phyloP scores from a whole-genome alignment of 768 basidiomycete genomes.

The Phlebiopsis flavidoalba region DNA sequence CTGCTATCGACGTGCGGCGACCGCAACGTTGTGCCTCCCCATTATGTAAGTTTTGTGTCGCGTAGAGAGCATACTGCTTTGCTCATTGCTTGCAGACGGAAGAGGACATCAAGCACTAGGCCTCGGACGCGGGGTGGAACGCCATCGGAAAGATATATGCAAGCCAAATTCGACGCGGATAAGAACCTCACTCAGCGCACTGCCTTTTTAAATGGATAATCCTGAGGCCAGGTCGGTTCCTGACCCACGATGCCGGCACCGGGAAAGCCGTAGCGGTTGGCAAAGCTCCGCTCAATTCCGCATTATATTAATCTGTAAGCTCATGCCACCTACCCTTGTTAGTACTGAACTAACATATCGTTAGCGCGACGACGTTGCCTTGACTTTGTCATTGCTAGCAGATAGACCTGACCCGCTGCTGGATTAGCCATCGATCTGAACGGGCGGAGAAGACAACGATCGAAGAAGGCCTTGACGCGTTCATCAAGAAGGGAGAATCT shows the following conservation, averaged over 20 bases:
- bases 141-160: slow-evolving; percentile 37
- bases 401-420: slow-evolving; percentile 46
- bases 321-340: not conserved
- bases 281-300: slow-evolving; percentile 40
- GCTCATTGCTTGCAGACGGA: slow-evolving; percentile 30
- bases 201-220: slow-evolving; percentile 64
- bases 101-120: slow-evolving; percentile 36
- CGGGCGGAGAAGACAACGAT: slow-evolving; percentile 45
- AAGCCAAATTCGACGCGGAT: slow-evolving; percentile 41
- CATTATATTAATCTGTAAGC: slow-evolving; percentile 48
- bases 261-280: slow-evolving; percentile 52
- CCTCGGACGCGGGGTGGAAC: slow-evolving; percentile 38
- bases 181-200: slow-evolving; percentile 39
- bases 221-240: slow-evolving; percentile 51
- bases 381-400: slow-evolving; percentile 38
- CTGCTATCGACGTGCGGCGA: slow-evolving; percentile 57
- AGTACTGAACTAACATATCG: not conserved
- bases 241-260: slow-evolving; percentile 44
- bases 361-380: slow-evolving; percentile 57
- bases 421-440: slow-evolving; percentile 57
- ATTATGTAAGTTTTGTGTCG: slow-evolving; percentile 38
- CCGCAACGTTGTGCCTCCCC: slow-evolving; percentile 36
- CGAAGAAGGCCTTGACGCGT: slow-evolving; percentile 41
- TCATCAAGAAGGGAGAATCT: slow-evolving; percentile 44
- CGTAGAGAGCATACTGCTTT: not conserved